phyloP scores from a whole-genome alignment of 2,329 filamentous ascomycete species.

The Pseudogymnoascus sp. region DNA sequence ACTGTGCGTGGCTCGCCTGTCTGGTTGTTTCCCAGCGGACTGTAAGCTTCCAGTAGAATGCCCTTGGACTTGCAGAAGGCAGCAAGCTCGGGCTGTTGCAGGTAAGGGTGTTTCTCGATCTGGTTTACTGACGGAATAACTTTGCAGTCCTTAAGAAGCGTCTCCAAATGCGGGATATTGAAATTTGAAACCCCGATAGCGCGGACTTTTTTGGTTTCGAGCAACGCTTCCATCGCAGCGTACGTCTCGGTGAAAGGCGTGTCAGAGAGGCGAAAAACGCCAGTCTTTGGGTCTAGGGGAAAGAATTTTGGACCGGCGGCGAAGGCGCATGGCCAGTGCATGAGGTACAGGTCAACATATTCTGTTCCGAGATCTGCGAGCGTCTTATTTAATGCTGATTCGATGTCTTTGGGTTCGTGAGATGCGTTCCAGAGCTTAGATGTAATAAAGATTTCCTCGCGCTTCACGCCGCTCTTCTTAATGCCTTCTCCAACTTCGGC shows the following conservation, averaged over 20 bases:
- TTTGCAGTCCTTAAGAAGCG: conserved; percentile 37
- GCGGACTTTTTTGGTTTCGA: conserved; percentile 46
- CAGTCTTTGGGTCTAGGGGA: conserved; percentile 26
- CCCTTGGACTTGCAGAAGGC: conserved; percentile 40
- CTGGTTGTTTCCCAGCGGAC: conserved; percentile 55
- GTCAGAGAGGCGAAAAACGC: conserved; percentile 21
- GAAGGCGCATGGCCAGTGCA: conserved; percentile 36
- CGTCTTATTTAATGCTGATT: conserved; percentile 30
- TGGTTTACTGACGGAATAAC: conserved; percentile 53
- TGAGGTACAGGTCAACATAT: conserved; percentile 37
- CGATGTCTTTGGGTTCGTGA: conserved; percentile 32
- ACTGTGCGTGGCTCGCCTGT: conserved; percentile 41
- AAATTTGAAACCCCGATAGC: conserved; percentile 61
- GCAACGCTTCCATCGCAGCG: conserved; percentile 51
- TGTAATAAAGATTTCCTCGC: conserved; percentile 44
- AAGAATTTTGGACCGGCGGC: conserved; percentile 23
- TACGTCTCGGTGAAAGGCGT: conserved; percentile 45
- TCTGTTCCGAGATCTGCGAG: conserved; percentile 34
- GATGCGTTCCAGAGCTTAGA: conserved; percentile 55
- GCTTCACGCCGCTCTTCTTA: conserved; percentile 34
- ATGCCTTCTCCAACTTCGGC: conserved; percentile 39
- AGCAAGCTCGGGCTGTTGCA: conserved; percentile 45
- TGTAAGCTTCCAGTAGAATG: conserved; percentile 41
- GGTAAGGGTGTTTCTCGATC: conserved; percentile 47
- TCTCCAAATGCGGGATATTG: conserved; percentile 34